Evolutionary conservation across 2,329 filamentous ascomycete genomes (phyloP), one percentile per base, ranked within the genome.

Genomic region (Botrytis galanthina): DNA sequence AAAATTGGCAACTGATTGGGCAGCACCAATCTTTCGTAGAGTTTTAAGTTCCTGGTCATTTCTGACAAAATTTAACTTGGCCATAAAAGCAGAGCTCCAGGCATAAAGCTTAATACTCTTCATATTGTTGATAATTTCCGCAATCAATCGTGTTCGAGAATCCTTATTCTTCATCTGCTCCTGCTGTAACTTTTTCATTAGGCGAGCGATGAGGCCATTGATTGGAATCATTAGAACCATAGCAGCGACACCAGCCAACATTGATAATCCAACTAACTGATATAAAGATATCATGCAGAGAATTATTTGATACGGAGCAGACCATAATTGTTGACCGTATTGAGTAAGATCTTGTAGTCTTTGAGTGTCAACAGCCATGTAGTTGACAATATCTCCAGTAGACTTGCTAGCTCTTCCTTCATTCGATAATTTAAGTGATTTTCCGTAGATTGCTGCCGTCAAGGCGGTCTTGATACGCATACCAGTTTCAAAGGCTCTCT

Each of bases 131-230:
- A 99, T 86, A 77, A 99, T 99, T 83, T 99, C 96, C 10, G 95
- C 97, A 86, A 98, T 98, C 74, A 99, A 85, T 68, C 95, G 90
- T 64, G 95, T 97, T 80, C 96, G 90, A 57, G 94, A 89, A 80
- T 99, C 96, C 79, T 99, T 99, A 85, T 98, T 98, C 86, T 97
- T 97, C 96, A 99, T 99, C 84, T 99, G 96, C 76, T 91, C 87
- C 83, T 98, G 97, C 81, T 99, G 97, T 78, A 99, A 85, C 61
- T 88, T 94, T 85, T 97, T 98, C 93, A 98, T 98, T 78, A 97
- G 87, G 74, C 92, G 89, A 37, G 96, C 95, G 80, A 98, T 96
- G 75, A 96, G 86, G 67, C 95, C 95, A 81, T 99, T 98, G 78
- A 98, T 86, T 0, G 96, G 96, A 82, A 99, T 95, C 95, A 98